These are phyloP conservation scores for Chrysanthemum lavandulifolium DNA, from an alignment of 129 eudicot species.

Conservation along the genomic window DNA sequence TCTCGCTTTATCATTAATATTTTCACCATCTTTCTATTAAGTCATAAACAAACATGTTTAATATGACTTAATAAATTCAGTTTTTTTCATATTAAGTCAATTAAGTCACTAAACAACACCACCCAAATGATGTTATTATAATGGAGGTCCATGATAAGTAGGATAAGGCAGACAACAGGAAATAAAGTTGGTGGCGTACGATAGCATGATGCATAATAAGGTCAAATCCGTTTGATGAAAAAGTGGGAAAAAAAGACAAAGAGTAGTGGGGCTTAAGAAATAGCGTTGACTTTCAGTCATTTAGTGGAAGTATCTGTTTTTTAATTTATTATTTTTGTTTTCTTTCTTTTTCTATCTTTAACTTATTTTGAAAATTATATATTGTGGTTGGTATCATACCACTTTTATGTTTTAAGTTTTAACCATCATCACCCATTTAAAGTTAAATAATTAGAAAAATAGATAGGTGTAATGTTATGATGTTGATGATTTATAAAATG, in stretches of 20 bases:
- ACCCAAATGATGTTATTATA: too few species aligned
- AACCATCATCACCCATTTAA: constrained; percentile 2
- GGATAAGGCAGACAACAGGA: background rate
- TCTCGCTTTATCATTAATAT: too few species aligned
- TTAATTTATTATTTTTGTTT: background rate
- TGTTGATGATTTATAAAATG: background rate
- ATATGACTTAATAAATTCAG: too few species aligned
- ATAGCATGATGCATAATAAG: constrained; percentile 38
- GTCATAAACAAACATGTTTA: too few species aligned
- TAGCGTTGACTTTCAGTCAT: constrained; percentile 42
- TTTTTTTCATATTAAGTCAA: too few species aligned
- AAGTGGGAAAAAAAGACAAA: constrained; percentile 29
- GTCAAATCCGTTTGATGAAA: constrained; percentile 30
- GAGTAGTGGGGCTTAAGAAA: constrained; percentile 44
- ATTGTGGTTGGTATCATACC: constrained; percentile 27
- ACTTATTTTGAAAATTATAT: background rate
- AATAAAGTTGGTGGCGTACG: constrained; percentile 29
- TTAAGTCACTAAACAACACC: too few species aligned
- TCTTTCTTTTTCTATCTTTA: background rate
- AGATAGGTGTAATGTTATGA: background rate
- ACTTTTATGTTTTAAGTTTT: background rate
- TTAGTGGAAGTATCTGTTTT: constrained; percentile 34
- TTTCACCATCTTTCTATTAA: too few species aligned
- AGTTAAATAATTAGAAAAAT: background rate
- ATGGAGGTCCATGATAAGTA: constrained; percentile 22